phyloP scores from a whole-genome alignment of 305 asterid genomes.

The Fraxinus latifolia region DNA sequence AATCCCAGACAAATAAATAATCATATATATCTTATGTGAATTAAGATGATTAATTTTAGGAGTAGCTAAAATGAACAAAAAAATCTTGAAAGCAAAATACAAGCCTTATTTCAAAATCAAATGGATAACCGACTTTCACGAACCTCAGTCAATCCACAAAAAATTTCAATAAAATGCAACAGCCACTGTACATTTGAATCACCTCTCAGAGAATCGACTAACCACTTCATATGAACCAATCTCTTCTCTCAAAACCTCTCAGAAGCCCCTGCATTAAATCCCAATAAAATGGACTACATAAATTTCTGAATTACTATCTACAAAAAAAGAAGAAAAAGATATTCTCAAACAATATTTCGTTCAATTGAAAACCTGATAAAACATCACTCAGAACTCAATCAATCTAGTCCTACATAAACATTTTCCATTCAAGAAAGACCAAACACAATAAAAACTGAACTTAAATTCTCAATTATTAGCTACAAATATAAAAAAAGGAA shows the following conservation, averaged over 20 bases:
- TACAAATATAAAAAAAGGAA: neutral
- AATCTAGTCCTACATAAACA: neutral
- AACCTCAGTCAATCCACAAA: conserved; percentile 1
- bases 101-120: neutral
- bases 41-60: neutral
- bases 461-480: neutral
- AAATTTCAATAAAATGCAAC: neutral
- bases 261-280: neutral
- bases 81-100: neutral
- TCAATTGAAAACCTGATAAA: neutral
- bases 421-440: neutral
- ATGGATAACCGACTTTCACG: neutral
- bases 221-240: conserved; percentile 7
- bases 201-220: neutral
- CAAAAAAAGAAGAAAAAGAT: neutral
- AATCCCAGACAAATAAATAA: conserved; percentile 7
- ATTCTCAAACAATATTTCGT: neutral
- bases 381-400: neutral
- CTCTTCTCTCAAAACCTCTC: neutral
- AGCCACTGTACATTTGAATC: conserved; percentile 1
- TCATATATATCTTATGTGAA: neutral
- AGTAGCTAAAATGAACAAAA: neutral
- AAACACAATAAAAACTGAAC: neutral
- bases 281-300: neutral
- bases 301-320: neutral